Evolutionary conservation across 305 asterid genomes (phyloP).

Genomic region (Ajuga reptans): DNA sequence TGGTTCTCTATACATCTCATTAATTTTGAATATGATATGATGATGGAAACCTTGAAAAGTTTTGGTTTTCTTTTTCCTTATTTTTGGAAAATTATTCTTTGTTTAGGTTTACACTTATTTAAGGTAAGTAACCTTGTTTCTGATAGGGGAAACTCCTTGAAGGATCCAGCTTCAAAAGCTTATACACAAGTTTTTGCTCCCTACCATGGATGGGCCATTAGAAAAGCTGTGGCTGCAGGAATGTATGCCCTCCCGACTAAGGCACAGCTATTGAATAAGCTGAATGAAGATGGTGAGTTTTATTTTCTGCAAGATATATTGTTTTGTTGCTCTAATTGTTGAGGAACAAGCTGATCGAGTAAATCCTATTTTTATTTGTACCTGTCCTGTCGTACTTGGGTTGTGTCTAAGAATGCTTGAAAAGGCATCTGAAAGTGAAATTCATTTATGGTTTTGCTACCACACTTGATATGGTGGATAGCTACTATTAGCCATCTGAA

Average conservation of each 20-base stretch:
- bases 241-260: constrained; percentile 93
- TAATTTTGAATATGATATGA: background rate
- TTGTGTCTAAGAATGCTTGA: background rate
- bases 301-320: background rate
- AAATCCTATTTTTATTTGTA: background rate
- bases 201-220: constrained; percentile 82
- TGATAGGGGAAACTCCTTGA: constrained; percentile 60
- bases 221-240: constrained; percentile 87
- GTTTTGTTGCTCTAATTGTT: background rate
- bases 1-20: constrained; percentile 2
- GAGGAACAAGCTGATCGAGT: background rate
- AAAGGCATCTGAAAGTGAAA: background rate
- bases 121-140: constrained; percentile 6
- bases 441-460: background rate
- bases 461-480: background rate
- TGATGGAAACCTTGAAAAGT: background rate
- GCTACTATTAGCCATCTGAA: background rate
- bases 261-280: constrained; percentile 64
- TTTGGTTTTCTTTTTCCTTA: background rate
- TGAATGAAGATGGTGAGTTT: constrained; percentile 84
- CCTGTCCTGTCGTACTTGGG: background rate
- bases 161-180: constrained; percentile 79
- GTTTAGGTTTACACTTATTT: background rate
- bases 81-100: background rate
- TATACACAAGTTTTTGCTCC: constrained; percentile 88